Base-by-base conservation (phyloP, 495 filamentous ascomycete species). In the Xylaria scruposa region DNA sequence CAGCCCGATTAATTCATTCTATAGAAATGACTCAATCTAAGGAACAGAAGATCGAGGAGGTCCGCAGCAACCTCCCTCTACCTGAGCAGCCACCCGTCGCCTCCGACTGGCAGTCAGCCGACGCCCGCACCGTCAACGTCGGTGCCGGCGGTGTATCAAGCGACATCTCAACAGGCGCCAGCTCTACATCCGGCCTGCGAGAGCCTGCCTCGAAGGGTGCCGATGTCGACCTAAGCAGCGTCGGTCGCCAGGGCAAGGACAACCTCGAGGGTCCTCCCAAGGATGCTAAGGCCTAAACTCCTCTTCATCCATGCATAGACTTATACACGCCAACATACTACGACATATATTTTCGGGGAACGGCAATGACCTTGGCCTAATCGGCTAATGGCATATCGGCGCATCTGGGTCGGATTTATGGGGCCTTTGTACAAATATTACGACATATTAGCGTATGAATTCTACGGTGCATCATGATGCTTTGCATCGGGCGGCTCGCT, bases 91-190 rank as follows among this genome's bases (percentile, higher is more conserved):
- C 93, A 5, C 93, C 93, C 0, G 81, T 83, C 17, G 80, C 88
- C 24, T 91, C 91, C n/a, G 93, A 85, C 74, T 94, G 89, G 88
- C 90, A 93, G 77, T 91, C 91, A 8, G 83, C 85, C 65, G 92
- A 95, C 70, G 84, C 84, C 54, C 83, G 88, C 69, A 91, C 83
- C 29, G 88, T 92, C 76, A 91, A 91, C 75, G 89, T 93, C 53
- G 89, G 90, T 63, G 88, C 88, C 40, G 91, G 91, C 29, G 81
- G 87, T 47, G 46, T 86, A 0, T 74, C 83, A 66, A 82, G 77
- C 42, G 88, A 89, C 58, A 79, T 90, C 65, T 88, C 89, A 10
- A 79, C 74, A 7, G 87, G 86, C n/a, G 84, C 82, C 4, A 83
- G 79, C 40, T 76, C 81, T 15, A 80, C 87, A 21, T 83, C 85